Base-by-base conservation (phyloP, 2,329 filamentous ascomycete species). In the Cryphonectria naterciae region DNA sequence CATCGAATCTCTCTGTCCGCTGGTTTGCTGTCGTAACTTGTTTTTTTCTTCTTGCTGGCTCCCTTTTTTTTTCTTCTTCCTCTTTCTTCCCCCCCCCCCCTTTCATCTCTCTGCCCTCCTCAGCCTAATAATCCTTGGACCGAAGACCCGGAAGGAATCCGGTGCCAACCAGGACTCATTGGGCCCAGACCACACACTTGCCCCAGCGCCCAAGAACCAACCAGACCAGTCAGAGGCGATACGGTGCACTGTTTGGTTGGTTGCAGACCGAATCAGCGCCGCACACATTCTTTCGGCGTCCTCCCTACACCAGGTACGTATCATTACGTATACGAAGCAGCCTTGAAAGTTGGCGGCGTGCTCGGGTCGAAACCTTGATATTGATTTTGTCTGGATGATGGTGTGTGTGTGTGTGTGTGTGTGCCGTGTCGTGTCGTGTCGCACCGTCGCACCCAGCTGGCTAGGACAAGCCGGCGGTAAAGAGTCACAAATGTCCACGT, bases 381-480 rank as follows among this genome's bases (percentile, higher is more conserved):
- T 22, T 61, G 58, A 22, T 4, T 17, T 17, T 58, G 54, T 49
- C 46, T 49, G 22, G 46, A 49, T n/a, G 35, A 39, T 35, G 32
- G 56, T 19, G 43, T 19, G 19, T 22, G 43, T 19, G 43, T 49
- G 19, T 49, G 46, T 22, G 37, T 19, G 43, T 46, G 43, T 22
- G 43, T 46, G 43, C 22, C 43, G 43, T 11, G 37, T 39, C 37
- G 37, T 39, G 28, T 32, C 56, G 10, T 19, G 28, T 32, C 28
- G 28, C 28, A 32, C 35, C 35, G 32, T 39, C 35, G 19, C 35
- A 35, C n/a, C 62, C 52, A n/a, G 25, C 63, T 15, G 41, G 56
- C 65, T 60, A 67, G 68, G 68, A 64, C 68, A 70, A 37, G 46
- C 37, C 56, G 68, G 64, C 68, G 68, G 67, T 65, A 68, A 61